These are phyloP conservation scores for Bryoerythrophyllum caledonicum DNA, from an alignment of 225 moss, liverwort and hornwort species.

Conservation along the genomic window DNA sequence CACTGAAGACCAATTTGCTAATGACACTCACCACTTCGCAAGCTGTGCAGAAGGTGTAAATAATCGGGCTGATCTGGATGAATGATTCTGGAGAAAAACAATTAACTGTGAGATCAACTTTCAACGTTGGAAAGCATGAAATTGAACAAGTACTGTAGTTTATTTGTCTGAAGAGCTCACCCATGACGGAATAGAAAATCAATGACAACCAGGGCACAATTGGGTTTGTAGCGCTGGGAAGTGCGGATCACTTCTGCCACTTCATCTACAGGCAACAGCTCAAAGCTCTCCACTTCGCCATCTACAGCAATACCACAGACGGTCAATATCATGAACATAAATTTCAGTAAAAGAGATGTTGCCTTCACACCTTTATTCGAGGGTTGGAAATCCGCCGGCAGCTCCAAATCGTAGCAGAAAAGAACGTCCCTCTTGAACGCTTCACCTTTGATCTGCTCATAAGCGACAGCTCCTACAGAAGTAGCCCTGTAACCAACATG, in stretches of 20 bases:
- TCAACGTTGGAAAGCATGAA: background rate
- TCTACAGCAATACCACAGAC: slow-evolving; percentile 45
- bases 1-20: background rate
- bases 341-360: background rate
- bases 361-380: slow-evolving; percentile 59
- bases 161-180: slow-evolving; percentile 29
- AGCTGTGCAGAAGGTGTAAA: slow-evolving; percentile 73
- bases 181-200: slow-evolving; percentile 93
- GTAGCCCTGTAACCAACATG: slow-evolving; percentile 61
- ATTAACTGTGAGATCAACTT: slow-evolving; percentile 16
- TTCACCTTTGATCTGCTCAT: slow-evolving; percentile 67
- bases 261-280: slow-evolving; percentile 65
- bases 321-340: background rate
- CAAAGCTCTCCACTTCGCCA: slow-evolving; percentile 91
- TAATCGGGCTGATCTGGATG: slow-evolving; percentile 88
- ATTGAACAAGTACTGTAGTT: background rate
- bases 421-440: slow-evolving; percentile 76
- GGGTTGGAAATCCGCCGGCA: slow-evolving; percentile 85
- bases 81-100: slow-evolving; percentile 54
- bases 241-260: slow-evolving; percentile 60
- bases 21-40: slow-evolving; percentile 67
- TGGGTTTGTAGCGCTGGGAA: slow-evolving; percentile 74
- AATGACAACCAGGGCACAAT: slow-evolving; percentile 78
- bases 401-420: slow-evolving; percentile 95
- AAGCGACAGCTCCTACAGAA: slow-evolving; percentile 79